Evolutionary conservation across 345 rosid species (phyloP).

Genomic region (Corymbia maculata): DNA sequence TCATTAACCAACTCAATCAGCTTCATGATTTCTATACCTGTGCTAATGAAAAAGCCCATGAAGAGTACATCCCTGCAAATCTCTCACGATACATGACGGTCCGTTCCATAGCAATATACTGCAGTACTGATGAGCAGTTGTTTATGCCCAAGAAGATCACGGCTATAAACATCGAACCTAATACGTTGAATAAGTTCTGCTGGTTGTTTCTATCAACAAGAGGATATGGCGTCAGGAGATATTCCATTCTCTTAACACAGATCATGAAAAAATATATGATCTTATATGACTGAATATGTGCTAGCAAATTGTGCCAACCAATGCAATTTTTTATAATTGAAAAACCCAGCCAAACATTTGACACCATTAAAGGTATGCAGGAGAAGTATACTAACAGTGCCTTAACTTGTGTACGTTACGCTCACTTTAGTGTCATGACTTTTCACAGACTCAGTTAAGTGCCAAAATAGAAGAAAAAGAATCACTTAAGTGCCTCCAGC

Average conservation of each 20-base stretch:
- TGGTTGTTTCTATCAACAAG: slow-evolving; percentile 37
- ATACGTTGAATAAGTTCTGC: slow-evolving; percentile 47
- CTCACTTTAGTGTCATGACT: too few species aligned
- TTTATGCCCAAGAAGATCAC: slow-evolving; percentile 51
- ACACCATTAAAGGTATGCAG: neutral
- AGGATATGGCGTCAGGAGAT: neutral
- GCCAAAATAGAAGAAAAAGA: too few species aligned
- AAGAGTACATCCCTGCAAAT: slow-evolving; percentile 82
- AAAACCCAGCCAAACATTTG: neutral
- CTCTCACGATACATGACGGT: slow-evolving; percentile 63
- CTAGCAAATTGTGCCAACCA: neutral
- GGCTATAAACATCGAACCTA: slow-evolving; percentile 40
- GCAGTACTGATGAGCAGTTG: slow-evolving; percentile 56
- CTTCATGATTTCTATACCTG: slow-evolving; percentile 22
- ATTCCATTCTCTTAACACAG: neutral
- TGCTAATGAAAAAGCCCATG: slow-evolving; percentile 57
- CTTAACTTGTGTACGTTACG: too few species aligned
- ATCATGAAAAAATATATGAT: neutral
- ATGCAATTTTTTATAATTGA: neutral
- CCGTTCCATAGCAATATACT: slow-evolving; percentile 45
- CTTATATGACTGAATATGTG: neutral
- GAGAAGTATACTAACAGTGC: too few species aligned
- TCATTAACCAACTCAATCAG: neutral
- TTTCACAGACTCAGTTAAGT: too few species aligned
- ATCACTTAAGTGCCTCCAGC: too few species aligned